Evolutionary conservation across 148 eudicot species (phyloP).

Genomic region (Camellia granthamiana): DNA sequence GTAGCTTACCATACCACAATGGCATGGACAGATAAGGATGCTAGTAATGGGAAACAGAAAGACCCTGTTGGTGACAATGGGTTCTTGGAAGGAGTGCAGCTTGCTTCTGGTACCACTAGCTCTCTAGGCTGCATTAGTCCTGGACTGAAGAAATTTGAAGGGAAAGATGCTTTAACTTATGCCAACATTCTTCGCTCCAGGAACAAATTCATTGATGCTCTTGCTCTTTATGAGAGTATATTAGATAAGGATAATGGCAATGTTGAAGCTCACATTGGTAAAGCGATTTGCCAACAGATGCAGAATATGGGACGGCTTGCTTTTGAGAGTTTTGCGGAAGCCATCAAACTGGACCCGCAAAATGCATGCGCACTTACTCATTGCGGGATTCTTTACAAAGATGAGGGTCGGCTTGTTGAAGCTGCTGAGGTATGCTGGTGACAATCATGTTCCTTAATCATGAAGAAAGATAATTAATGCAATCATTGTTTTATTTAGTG

Average conservation of each 20-base stretch:
- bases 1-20: constrained; percentile 27
- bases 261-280: constrained; percentile 85
- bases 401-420: constrained; percentile 82
- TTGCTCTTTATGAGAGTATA: constrained; percentile 64
- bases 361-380: constrained; percentile 95
- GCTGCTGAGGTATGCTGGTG: constrained; percentile 83
- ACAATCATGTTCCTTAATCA: neutral
- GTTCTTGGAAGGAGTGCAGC: constrained; percentile 35
- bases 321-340: constrained; percentile 82
- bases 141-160: constrained; percentile 37
- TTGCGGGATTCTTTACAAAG: constrained; percentile 90
- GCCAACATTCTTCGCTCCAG: constrained; percentile 89
- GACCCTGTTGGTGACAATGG: constrained; percentile 48
- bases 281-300: constrained; percentile 93
- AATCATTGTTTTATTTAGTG: neutral
- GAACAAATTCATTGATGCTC: constrained; percentile 83
- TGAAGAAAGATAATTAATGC: too few relatives aligned
- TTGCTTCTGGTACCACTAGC: constrained; percentile 31
- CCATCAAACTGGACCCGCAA: constrained; percentile 73
- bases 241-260: constrained; percentile 69
- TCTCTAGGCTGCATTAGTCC: constrained; percentile 35
- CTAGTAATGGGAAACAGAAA: constrained; percentile 40
- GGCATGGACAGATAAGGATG: constrained; percentile 66
- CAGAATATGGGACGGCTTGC: constrained; percentile 74
- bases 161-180: constrained; percentile 66